Evolutionary conservation across 805 yeast species (phyloP), one percentile per base, ranked within the genome.

Genomic region (Blastobotrys terrestris): DNA sequence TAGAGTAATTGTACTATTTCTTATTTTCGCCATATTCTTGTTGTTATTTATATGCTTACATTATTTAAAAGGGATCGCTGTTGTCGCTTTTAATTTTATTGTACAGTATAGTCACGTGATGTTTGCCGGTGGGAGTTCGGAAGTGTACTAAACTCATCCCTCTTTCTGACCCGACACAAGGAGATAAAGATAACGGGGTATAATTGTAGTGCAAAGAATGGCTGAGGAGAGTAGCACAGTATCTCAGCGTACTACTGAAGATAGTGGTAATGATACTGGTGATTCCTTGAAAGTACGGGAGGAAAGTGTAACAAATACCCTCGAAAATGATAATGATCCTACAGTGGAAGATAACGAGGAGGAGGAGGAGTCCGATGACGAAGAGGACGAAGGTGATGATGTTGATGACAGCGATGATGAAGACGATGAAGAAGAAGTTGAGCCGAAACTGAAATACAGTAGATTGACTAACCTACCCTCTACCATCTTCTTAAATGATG

Each of bases 401-500:
- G 64, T 53, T 7, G 63, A 57, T 1, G 60, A 11, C 68, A 63
- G 1, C 66, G 57, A 7, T 3, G 67, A 63, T 8, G 68, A 59
- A 1, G 63, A 57, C 2, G 66, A 58, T 2, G 69, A 60, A 4
- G 69, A 60, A 0, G 69, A 62, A 1, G 71, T 65, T 1, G 75
- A 67, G 1, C 75, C 72, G 1, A 72, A 66, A 1, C 75, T 94
- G 44, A 85, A 85, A 57, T 94, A 92, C 63, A 72, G 87, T 5
- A 74, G 98, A 48, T 68, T 90, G 15, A 72, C 76, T 3, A 75
- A 78, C 43, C 73, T 91, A 0, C 96, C 97, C 0, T 67, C 80
- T 1, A 76, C 81, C 14, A 83, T 91, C 61, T 87, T 88, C 67
- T 71, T 69, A 41, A 77, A 79, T 46, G 97, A 94, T 63, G 85